These are phyloP conservation scores for Peronospora destructor DNA, from an alignment of 352 stramenopile genomes.

Conservation along the genomic window DNA sequence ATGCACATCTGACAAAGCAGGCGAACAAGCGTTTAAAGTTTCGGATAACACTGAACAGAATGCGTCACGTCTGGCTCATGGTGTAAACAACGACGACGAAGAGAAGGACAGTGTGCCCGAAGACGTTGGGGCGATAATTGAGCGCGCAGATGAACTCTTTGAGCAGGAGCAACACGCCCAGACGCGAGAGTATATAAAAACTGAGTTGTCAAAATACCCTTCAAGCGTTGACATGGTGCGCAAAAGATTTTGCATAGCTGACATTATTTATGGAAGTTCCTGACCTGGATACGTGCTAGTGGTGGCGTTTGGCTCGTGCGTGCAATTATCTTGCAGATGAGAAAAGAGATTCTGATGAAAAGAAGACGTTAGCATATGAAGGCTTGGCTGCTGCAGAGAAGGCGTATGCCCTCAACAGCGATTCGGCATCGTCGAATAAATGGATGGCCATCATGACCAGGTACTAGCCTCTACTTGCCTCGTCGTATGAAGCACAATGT, in stretches of 20 bases:
- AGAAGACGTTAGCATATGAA: constrained; percentile 51
- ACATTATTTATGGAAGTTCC: not conserved
- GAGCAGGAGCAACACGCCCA: constrained; percentile 37
- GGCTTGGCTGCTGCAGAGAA: constrained; percentile 44
- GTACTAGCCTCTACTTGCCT: constrained; percentile 10
- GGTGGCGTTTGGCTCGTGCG: constrained; percentile 55
- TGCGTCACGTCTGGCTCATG: not conserved
- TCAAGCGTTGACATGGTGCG: constrained; percentile 46
- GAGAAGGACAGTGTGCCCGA: constrained; percentile 27
- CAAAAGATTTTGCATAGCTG: not conserved
- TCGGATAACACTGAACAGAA: not conserved
- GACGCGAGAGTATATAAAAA: constrained; percentile 38
- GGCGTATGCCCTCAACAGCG: constrained; percentile 38
- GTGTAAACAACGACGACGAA: constrained; percentile 21
- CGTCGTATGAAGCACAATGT: not conserved
- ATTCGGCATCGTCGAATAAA: constrained; percentile 54
- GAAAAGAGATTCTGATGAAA: constrained; percentile 32
- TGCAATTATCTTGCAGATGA: constrained; percentile 61
- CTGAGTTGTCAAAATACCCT: constrained; percentile 30
- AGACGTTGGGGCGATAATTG: constrained; percentile 30
- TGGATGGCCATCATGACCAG: constrained; percentile 74
- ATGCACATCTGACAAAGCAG: not conserved
- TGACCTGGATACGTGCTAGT: constrained; percentile 18
- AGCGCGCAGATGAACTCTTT: constrained; percentile 43
- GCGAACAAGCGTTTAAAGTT: not conserved